phyloP scores from a whole-genome alignment of 768 basidiomycete species.

The Suillus americanus region DNA sequence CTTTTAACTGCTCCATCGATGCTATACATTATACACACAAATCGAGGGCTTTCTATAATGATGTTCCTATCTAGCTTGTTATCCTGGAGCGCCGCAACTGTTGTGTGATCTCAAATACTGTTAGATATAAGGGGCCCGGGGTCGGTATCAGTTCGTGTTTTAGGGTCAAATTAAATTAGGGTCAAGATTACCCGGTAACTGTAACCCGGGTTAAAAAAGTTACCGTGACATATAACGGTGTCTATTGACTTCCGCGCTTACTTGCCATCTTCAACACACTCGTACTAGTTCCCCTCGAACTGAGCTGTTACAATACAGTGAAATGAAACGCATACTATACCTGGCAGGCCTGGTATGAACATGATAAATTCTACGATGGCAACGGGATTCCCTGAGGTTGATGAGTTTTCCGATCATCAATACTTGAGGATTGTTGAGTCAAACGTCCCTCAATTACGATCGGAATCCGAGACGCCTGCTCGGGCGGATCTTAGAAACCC shows the following conservation, averaged over 20 bases:
- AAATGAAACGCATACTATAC: background rate
- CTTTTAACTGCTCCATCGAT: background rate
- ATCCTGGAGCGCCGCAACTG: background rate
- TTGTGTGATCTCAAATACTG: background rate
- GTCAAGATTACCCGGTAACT: background rate
- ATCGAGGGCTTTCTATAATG: background rate
- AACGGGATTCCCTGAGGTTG: background rate
- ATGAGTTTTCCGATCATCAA: background rate
- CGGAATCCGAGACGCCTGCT: background rate
- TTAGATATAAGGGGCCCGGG: no score
- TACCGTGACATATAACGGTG: background rate
- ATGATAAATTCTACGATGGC: background rate
- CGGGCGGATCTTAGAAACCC: slow-evolving; percentile 2
- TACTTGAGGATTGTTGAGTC: background rate
- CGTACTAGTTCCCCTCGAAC: no score
- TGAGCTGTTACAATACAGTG: background rate
- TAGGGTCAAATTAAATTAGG: no score
- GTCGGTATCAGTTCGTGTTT: no score
- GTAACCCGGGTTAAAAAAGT: background rate
- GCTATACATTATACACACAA: background rate
- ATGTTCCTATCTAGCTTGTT: background rate
- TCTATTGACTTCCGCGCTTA: background rate
- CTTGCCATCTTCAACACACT: background rate
- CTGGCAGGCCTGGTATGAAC: background rate
- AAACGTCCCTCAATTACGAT: background rate